Evolutionary conservation across 176 grass and related monocot species (phyloP).

Genomic region (Carex parvula): DNA sequence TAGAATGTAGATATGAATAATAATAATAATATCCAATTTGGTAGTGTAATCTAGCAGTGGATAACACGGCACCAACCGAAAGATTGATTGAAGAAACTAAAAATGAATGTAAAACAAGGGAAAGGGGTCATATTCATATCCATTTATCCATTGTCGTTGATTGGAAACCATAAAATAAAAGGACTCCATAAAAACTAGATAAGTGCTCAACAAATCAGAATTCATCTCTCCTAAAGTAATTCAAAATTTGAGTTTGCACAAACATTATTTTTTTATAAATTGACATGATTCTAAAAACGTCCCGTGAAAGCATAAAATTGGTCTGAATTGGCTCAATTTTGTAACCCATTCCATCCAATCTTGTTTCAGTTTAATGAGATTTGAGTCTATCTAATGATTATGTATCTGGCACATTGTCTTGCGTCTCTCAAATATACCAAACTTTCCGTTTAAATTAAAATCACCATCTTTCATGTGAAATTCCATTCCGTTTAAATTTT

Average conservation of each 20-base stretch:
- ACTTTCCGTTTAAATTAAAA: background rate
- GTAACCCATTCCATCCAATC: background rate
- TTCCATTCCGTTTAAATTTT: background rate
- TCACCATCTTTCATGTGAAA: background rate
- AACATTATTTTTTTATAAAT: no score
- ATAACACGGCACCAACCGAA: background rate
- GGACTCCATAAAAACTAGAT: background rate
- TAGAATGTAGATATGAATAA: background rate
- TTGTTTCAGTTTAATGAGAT: background rate
- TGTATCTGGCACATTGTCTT: background rate
- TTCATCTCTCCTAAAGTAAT: no score
- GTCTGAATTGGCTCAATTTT: no score
- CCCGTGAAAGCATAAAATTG: no score
- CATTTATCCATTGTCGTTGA: background rate
- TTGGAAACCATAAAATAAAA: background rate
- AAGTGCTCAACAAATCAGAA: no score
- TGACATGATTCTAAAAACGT: no score
- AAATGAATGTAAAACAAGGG: background rate
- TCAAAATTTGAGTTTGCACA: no score
- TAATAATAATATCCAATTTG: background rate
- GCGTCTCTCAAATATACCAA: background rate
- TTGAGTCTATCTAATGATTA: background rate
- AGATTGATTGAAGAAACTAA: background rate
- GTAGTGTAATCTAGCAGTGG: background rate
- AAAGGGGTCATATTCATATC: background rate